A percentile compares a stretch with the other conserved stretches of the same genome.
These are phyloP conservation scores for Dendrocalamus latiflorus DNA, from an alignment of 202 grass and related monocot genomes.

Conservation along the genomic window DNA sequence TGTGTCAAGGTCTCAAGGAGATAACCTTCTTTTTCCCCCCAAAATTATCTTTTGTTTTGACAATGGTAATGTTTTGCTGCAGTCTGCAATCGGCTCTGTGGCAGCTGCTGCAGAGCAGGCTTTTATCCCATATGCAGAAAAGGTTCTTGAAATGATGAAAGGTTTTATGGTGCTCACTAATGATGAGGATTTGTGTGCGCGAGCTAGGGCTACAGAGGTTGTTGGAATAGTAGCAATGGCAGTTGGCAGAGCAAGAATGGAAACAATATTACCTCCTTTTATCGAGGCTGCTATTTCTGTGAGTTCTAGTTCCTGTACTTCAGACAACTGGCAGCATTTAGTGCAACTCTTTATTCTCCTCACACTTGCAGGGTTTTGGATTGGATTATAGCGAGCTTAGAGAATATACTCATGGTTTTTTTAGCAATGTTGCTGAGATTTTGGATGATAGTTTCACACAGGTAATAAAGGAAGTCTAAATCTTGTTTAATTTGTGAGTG, in stretches of 20 bases:
- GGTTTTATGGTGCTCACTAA: constrained; percentile 80
- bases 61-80: too few relatives aligned
- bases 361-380: constrained; percentile 68
- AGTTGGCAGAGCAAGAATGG: constrained; percentile 77
- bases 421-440: too few relatives aligned
- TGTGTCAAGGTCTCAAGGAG: constrained; percentile 6
- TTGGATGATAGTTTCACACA: too few relatives aligned
- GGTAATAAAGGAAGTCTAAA: too few relatives aligned
- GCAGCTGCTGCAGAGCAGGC: constrained; percentile 86
- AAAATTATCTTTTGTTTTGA: constrained; percentile 22
- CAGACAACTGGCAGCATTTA: not conserved
- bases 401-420: constrained; percentile 98
- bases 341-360: constrained; percentile 23
- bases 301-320: constrained; percentile 36
- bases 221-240: constrained; percentile 98
- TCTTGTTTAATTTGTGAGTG: too few relatives aligned
- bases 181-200: constrained; percentile 76
- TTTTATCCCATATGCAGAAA: constrained; percentile 92
- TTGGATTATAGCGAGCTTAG: constrained; percentile 94
- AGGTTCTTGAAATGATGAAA: constrained; percentile 99
- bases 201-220: constrained; percentile 92
- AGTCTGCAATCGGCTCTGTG: constrained; percentile 97
- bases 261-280: constrained; percentile 84
- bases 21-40: not conserved
- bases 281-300: constrained; percentile 94